Base-by-base conservation (phyloP, 2,329 filamentous ascomycete species). In the Cordyceps militaris region DNA sequence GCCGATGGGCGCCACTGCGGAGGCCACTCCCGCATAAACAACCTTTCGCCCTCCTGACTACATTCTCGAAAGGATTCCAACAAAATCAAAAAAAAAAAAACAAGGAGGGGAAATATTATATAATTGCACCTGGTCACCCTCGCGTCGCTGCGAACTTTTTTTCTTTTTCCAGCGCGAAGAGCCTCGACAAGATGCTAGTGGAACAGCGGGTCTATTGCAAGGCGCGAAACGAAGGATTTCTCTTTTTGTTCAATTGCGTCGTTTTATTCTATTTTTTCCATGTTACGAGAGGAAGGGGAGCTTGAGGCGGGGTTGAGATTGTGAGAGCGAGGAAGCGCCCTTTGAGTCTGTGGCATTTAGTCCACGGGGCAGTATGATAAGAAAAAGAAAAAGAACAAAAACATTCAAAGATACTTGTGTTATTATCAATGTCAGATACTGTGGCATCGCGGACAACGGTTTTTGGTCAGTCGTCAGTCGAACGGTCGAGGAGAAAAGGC, bases 1-100 rank as follows among this genome's bases (percentile, higher is more conserved):
- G 54, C 58, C 82, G 28, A 76, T 82, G n/a, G 73, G 77, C 63
- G 74, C 82, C 26, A 76, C 82, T 16, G 73, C 77, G 62, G 74
- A 76, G 60, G 58, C 58, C 14, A 51, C 54, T 46, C 19, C 67
- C 19, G 57, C 64, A 16, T 61, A 60, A 50, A 36, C 40, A 6
- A 38, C 14, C 19, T 16, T n/a, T 3, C 14, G 16, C 7, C 4
- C 30, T 38, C 1, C 6, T 19, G 24, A 42, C 6, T 24, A 6
- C 14, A 24, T n/a, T 13, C 13, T 9, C 28, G 30, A 36, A 54
- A 36, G 28, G 42, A 46, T 55, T 6, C 7, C 34, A 11, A 36
- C 8, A 32, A 21, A 24, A 54, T n/a, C 52, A 56, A 48, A 47
- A 56, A 40, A 48, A 32, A 14, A 4, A 46, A 49, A 48, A 54